A percentile compares a stretch with the other conserved stretches of the same genome.
phyloP scores from a whole-genome alignment of 208 protist species.

The Acanthamoeba castellanii region DNA sequence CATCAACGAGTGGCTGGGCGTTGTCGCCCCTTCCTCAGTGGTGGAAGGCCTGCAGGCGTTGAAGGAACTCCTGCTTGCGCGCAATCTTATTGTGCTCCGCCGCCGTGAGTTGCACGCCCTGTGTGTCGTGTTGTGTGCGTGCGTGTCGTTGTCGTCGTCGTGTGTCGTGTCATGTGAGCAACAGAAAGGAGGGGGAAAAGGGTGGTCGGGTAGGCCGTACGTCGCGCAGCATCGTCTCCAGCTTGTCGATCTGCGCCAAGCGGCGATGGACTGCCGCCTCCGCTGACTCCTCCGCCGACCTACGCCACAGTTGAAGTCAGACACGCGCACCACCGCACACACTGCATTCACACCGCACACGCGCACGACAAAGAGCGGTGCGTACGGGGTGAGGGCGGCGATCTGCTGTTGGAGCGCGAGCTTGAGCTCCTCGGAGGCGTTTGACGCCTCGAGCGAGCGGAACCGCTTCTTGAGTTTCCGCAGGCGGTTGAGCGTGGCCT shows the following conservation, averaged over 20 bases:
- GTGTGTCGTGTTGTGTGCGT: not conserved
- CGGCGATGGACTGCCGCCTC: not conserved
- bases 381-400: not conserved
- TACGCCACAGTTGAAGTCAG: not conserved
- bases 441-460: not conserved
- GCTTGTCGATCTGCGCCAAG: slow-evolving; percentile 1
- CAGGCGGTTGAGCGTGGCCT: slow-evolving; percentile 1
- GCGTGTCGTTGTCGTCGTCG: not conserved
- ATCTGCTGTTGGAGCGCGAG: not conserved
- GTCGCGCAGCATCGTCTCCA: not conserved
- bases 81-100: slow-evolving; percentile 1
- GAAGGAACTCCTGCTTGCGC: not conserved
- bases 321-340: not conserved
- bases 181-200: not conserved
- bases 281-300: not conserved
- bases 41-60: not conserved
- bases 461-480: slow-evolving; percentile 38
- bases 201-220: not conserved
- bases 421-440: not conserved
- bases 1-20: too few relatives aligned
- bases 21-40: too few relatives aligned
- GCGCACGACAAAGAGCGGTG: not conserved
- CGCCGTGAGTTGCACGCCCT: slow-evolving; percentile 2
- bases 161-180: too few relatives aligned
- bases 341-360: not conserved